A percentile compares a stretch with the other conserved stretches of the same genome.
Conservation (phyloP, 768 basidiomycete species). For the Russula sp. region DNA sequence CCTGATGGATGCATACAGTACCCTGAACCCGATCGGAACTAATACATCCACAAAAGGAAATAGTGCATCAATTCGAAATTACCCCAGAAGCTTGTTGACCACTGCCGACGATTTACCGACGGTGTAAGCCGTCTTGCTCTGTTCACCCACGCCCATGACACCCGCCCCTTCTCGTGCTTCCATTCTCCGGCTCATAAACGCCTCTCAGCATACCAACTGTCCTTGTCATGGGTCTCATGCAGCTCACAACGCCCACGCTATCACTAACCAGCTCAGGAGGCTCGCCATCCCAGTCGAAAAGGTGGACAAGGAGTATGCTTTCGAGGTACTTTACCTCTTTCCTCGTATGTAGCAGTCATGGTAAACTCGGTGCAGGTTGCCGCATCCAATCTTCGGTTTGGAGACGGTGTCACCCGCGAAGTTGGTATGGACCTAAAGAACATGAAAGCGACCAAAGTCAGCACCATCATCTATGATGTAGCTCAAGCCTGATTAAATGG, state of each 20-base stretch:
- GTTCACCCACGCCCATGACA: constrained; percentile 22
- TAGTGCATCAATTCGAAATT: background rate
- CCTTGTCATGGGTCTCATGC: constrained; percentile 70
- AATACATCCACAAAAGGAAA: no score
- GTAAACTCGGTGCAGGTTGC: constrained; percentile 48
- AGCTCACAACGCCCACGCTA: constrained; percentile 38
- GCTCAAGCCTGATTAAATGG: background rate
- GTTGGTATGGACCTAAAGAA: constrained; percentile 94
- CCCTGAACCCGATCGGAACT: no score
- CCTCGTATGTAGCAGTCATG: background rate
- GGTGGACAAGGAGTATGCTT: constrained; percentile 84
- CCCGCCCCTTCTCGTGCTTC: constrained; percentile 46
- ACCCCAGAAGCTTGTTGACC: background rate
- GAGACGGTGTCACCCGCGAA: constrained; percentile 83
- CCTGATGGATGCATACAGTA: no score
- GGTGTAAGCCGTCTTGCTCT: no score
- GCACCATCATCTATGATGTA: constrained; percentile 8
- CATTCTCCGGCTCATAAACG: constrained; percentile 69
- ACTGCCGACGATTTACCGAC: no score
- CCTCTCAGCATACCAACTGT: constrained; percentile 66
- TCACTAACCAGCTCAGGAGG: constrained; percentile 58
- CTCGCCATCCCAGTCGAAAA: constrained; percentile 72
- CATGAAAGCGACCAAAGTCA: constrained; percentile 84
- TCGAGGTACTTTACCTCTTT: constrained; percentile 50
- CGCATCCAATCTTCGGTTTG: constrained; percentile 83